Evolutionary conservation across 2,329 filamentous ascomycete genomes (phyloP), one percentile per base, ranked within the genome.

Genomic region (Penicillium sp.): DNA sequence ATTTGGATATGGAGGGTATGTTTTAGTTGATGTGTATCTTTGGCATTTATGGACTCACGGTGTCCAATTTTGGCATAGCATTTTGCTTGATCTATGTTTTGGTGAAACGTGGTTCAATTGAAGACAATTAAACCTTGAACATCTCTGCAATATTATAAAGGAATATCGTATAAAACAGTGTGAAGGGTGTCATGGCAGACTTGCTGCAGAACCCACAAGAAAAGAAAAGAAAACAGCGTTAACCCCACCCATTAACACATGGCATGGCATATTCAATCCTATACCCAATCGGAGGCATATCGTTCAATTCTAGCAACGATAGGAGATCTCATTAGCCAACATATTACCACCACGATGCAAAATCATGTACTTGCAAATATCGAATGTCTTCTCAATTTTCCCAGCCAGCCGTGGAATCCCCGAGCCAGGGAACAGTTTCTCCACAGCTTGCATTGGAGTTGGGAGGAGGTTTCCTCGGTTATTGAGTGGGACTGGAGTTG

Each of bases 1-100:
- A 78, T 69, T 61, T 78, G 59, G 76, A 78, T 66, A 77, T 78
- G 75, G 75, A 78, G 61, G 74, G 74, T 9, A 76, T 78, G 73
- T 77, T 77, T 54, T 75, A 68, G 60, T 42, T 31, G 19, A 27
- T 21, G 7, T 23, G 10, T 21, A 13, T 50, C 21, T 50, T 29
- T 42, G 29, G 13, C 3, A 48, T 21, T 6, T 47, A 25, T 29
- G 36, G 19, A 42, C n/a, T 31, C 1, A 31, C 17, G 6, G 4
- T 19, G 35, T 31, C 36, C 15, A 48, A 35, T n/a, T 9, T 31
- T 41, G 13, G 49, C 36, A 31, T 41, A 9, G 25, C 25, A 50
- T 19, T 29, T 17, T 50, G 13, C 21, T 33, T 29, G n/a, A 33
- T 47, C 8, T 33, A 10, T 33, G 12, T 29, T 44, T 15, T 47